These are phyloP conservation scores for Juncus inflexus DNA, from an alignment of 176 grass and related monocot genomes.

Conservation along the genomic window DNA sequence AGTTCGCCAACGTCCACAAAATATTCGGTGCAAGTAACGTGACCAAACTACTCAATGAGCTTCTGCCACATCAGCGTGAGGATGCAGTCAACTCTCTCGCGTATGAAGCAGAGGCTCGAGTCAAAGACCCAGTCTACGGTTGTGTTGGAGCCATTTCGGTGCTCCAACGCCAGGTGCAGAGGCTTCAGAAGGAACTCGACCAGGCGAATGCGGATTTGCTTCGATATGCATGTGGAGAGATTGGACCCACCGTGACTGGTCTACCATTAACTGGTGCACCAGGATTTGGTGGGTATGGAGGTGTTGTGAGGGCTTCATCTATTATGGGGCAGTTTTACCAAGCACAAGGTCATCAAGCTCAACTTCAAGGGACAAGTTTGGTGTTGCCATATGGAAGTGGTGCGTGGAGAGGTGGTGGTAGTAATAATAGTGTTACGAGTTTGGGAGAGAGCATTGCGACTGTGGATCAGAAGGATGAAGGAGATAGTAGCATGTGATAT, in stretches of 20 bases:
- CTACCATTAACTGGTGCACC: conserved; percentile 4
- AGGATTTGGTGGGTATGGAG: conserved; percentile 5
- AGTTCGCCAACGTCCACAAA: conserved; percentile 28
- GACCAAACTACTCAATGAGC: conserved; percentile 29
- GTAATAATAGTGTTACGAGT: conserved; percentile 1
- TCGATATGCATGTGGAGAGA: conserved; percentile 17
- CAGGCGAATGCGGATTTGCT: conserved; percentile 26
- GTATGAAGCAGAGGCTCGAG: conserved; percentile 25
- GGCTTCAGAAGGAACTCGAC: conserved; percentile 30
- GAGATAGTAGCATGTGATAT: conserved; percentile 18
- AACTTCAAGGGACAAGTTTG: conserved; percentile 8
- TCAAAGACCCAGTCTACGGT: conserved; percentile 30
- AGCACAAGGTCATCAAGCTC: conserved; percentile 1
- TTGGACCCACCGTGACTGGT: conserved; percentile 1
- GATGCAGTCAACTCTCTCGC: conserved; percentile 34
- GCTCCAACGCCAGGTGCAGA: conserved; percentile 25
- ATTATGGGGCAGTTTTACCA: conserved; percentile 13
- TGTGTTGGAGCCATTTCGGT: conserved; percentile 29
- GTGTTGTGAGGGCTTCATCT: conserved; percentile 7
- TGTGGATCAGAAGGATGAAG: conserved; percentile 27
- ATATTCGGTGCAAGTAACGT: conserved; percentile 30
- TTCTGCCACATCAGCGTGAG: conserved; percentile 22
- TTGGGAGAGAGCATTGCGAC: neutral
- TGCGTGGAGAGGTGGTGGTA: conserved; percentile 15
- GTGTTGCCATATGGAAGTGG: conserved; percentile 5